These are phyloP conservation scores for Pleurotus cornucopiae DNA, from an alignment of 768 basidiomycete genomes.

Conservation along the genomic window DNA sequence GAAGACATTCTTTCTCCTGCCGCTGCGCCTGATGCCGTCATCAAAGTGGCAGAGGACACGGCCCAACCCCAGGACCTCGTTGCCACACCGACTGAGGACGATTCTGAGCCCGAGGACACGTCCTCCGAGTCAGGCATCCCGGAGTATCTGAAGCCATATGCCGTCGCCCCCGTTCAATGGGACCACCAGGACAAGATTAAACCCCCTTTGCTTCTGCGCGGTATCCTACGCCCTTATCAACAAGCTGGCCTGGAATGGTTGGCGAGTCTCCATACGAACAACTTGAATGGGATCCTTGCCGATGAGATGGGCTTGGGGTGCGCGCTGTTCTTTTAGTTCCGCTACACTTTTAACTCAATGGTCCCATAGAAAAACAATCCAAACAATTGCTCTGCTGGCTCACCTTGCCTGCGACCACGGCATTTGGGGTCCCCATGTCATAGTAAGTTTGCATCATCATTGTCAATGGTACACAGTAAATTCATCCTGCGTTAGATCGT, in stretches of 20 bases:
- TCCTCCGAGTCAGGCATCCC: slow-evolving; percentile 24
- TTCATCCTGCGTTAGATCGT: slow-evolving; percentile 47
- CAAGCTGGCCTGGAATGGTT: slow-evolving; percentile 94
- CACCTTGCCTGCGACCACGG: slow-evolving; percentile 89
- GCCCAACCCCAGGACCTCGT: slow-evolving; percentile 17
- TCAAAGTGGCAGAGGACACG: background rate
- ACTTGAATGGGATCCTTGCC: slow-evolving; percentile 79
- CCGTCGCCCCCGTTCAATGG: slow-evolving; percentile 72
- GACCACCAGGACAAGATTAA: slow-evolving; percentile 51
- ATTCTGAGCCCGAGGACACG: slow-evolving; percentile 17
- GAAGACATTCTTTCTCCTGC: too few relatives aligned
- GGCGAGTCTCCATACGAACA: slow-evolving; percentile 77
- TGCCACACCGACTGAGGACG: slow-evolving; percentile 27
- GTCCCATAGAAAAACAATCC: slow-evolving; percentile 79
- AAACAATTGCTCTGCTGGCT: slow-evolving; percentile 91
- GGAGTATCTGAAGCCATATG: slow-evolving; percentile 62
- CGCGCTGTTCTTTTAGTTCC: slow-evolving; percentile 20
- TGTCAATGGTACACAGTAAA: slow-evolving; percentile 14
- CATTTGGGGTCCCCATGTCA: slow-evolving; percentile 90
- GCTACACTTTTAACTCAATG: background rate
- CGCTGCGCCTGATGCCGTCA: too few relatives aligned
- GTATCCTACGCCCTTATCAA: slow-evolving; percentile 88
- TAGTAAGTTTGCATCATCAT: slow-evolving; percentile 38
- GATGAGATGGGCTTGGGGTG: slow-evolving; percentile 97
- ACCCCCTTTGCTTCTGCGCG: slow-evolving; percentile 76